Base-by-base conservation (phyloP, 225 moss, liverwort and hornwort species). In the Antitrichia curtipendula region DNA sequence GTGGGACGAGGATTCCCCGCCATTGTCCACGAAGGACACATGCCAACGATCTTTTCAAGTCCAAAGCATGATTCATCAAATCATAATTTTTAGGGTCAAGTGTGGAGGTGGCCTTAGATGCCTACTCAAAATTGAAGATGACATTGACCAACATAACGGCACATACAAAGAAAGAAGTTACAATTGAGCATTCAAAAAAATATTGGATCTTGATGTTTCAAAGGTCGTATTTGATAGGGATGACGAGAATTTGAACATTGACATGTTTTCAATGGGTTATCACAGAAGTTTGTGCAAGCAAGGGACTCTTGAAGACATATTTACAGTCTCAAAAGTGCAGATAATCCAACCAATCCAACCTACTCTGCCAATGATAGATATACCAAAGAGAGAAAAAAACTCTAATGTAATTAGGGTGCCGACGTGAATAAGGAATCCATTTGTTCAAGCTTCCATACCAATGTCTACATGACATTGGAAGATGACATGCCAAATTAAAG, bases 221-320 rank as follows among this genome's bases (percentile, higher is more conserved):
- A 13, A 68, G 23, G 8, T 69, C 0, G 3, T 13, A 24, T 25
- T 69, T 41, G 40, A 38, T 1, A 0, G 3, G 23, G 13, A 7
- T 1, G 1, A 4, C 3, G 3, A 41, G 15, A 41, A 41, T 25
- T 25, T 41, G 25, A 41, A 70, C 41, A 25, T 40, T 70, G 15
- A 40, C 8, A 7, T 4, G 7, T 41, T 8, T 13, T 13, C 7
- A 22, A 7, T 23, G 4, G 7, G 4, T 22, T 12, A n/a, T 38
- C 4, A 38, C 40, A 23, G 38, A 68, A 68, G 13, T n/a, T 4
- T 2, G 0, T 22, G 3, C 3, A 23, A 38, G 13, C 13, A 68
- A 68, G 13, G 23, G 13, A 23, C 0, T 38, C 1, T 38, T n/a
- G 66, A n/a, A 6, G 66, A 21, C n/a, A 66, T n/a, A 6, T 66